Base-by-base conservation (phyloP, 2,329 filamentous ascomycete species). In the Claviceps africana region DNA sequence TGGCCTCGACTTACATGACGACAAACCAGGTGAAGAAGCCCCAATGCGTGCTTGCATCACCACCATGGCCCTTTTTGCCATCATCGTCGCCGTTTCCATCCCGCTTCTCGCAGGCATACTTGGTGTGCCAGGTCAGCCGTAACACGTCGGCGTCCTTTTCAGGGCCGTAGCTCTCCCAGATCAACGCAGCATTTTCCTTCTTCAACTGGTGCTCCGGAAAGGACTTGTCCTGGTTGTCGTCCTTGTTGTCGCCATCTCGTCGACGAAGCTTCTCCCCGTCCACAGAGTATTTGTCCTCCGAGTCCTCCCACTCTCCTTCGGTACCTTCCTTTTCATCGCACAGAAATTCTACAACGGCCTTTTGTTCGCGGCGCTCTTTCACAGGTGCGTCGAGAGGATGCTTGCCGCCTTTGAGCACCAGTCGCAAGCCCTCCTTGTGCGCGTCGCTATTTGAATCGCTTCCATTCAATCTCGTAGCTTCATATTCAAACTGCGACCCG, bases 1-100 rank as follows among this genome's bases (percentile, higher is more conserved):
- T 11, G 30, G 5, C 15, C 5, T 33, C 9, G 30, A 76, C 86
- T 76, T 71, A 95, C 89, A 97, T 81, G 59, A 98, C 82, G 59
- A 97, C 80, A 62, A 97, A 79, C 93, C 93, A 98, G 19, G 91
- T 96, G 63, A 97, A 97, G 74, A 96, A 93, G 1, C 93, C 93
- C 93, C 91, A 97, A 63, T 81, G 77, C 19, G 67, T 67, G 51
- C 74, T 72, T 53, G 72, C 66, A 43, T 73, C 71, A 10, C 70
- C 71, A 9, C 70, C 71, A 17, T 73, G 69, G 47, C 71, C 68
- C 25, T 67, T 68, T 25, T 67, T 68, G 42, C 25, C 43, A 31
- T 46, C 43, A 22, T 15, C 43, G 19, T 67, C 71, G 13, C 73
- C 69, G 50, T 72, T 69, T 59, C 71, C 71, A 39, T 64, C 67